Base-by-base conservation (phyloP, 768 basidiomycete genomes). In the Clavulina sp. region DNA sequence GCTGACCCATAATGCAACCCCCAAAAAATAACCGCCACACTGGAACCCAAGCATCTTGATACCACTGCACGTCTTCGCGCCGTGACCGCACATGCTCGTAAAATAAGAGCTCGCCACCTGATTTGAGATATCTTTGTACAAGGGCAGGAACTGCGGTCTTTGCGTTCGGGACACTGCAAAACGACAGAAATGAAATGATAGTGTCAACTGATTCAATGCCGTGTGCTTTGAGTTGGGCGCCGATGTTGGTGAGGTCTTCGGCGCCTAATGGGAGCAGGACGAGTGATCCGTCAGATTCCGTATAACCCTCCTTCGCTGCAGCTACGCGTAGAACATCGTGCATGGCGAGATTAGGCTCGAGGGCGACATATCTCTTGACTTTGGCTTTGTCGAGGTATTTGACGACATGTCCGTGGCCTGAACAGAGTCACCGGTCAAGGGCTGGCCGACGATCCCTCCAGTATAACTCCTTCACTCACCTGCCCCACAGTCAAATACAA, bases 41-140 rank as follows among this genome's bases (percentile, higher is more conserved):
- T 0, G 82, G 82, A 1, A 78, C 70, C 83, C 81, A 84, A 47
- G 81, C 70, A 0, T 67, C 55, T 62, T 86, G 84, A 81, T 81
- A 84, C 74, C 76, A 74, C 5, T 73, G 73, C 2, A 82, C 73
- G 54, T 79, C 75, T 4, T 58, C 49, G 0, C 64, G 61, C 1
- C 67, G 72, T 56, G 71, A 80, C 49, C 69, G 63, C 6, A 85
- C 80, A 55, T 86, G 84, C 61, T 86, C 84, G 54, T 76, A 78
- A 58, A 77, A 77, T 18, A 85, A 65, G 0, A 85, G 51, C 48
- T 72, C 68, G 0, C 84, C 84, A 0, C 80, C 78, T 0, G 81
- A 72, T 53, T 72, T 76, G 30, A 86, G 70, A 1, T 77, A 66
- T 6, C 76, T 70, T 3, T 64, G 60, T 3, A 72, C 67, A 16